Evolutionary conservation across 2,329 filamentous ascomycete genomes (phyloP), one percentile per base, ranked within the genome.

Genomic region (Dendryphion nanum): DNA sequence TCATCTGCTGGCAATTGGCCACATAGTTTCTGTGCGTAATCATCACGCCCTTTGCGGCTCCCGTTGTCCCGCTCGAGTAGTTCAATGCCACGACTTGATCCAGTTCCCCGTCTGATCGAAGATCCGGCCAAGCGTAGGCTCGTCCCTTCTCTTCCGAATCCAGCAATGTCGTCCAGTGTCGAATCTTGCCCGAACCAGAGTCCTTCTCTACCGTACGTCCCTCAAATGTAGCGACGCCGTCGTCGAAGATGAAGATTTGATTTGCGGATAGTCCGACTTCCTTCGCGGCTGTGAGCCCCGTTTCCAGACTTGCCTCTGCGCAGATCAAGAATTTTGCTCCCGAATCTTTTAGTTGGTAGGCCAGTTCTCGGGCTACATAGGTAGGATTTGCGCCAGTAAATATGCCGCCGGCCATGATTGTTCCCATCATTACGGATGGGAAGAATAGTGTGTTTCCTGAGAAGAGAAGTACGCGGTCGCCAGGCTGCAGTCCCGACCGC

Each of bases 31-130:
- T 71, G 64, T 94, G 88, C n/a, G 82, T 81, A 47, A 93, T 85
- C 65, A 86, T 81, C 12, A 93, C 88, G 8, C 89, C 89, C 61
- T 94, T 94, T 7, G 88, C 86, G 4, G 89, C 74, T 5, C 89
- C 88, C 2, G 89, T 94, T 1, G 85, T 90, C 8, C 87, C 81
- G 19, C 78, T 83, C 47, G 81, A 86, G 66, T 91, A 94, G 64
- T 94, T 93, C 45, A 94, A 76, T 5, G 80, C 83, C 49, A 83
- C 79, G 1, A 79, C 78, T 4, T 75, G 73, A 38, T 74, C 50
- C 17, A 67, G 62, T 41, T 73, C 73, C 2, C 78, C 66, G 28
- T 76, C 69, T 0, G 67, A 61, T 1, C 72, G 55, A 33, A 73
- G 74, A 41, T 82, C 74, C 13, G 76, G 61, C 86, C 87, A 93